phyloP scores from a whole-genome alignment of 176 grass and related monocot species.

The Urochloa ruziziensis region DNA sequence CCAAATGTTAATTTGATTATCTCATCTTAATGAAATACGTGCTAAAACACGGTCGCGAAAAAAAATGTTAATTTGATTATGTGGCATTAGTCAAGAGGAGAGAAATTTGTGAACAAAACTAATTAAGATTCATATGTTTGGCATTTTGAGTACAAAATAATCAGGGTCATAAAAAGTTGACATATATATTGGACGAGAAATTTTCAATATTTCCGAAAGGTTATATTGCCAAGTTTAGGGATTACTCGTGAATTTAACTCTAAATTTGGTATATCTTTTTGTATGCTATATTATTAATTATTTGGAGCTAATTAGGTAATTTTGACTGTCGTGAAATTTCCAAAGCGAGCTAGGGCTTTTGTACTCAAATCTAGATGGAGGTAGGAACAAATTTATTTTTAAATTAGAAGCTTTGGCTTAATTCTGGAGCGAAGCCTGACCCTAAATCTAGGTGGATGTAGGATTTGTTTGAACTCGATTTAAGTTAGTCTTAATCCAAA shows the following conservation, averaged over 20 bases:
- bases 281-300: not conserved
- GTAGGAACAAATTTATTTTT: not conserved
- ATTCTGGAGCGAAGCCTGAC: not conserved
- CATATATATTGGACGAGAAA: too few species aligned
- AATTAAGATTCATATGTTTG: too few species aligned
- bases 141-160: too few species aligned
- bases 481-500: not conserved
- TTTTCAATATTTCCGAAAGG: not conserved
- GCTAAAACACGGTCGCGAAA: too few species aligned
- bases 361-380: not conserved
- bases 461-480: not conserved
- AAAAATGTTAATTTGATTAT: too few species aligned
- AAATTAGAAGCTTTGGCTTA: not conserved
- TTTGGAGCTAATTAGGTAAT: too few species aligned
- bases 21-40: not conserved
- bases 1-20: not conserved
- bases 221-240: not conserved
- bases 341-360: not conserved
- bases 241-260: too few species aligned
- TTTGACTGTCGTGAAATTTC: not conserved
- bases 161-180: too few species aligned
- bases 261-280: not conserved
- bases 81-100: too few species aligned
- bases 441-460: not conserved
- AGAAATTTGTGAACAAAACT: too few species aligned